Evolutionary conservation across 306 rosid species (phyloP), one percentile per base, ranked within the genome.

Genomic region (Quillaja saponaria): DNA sequence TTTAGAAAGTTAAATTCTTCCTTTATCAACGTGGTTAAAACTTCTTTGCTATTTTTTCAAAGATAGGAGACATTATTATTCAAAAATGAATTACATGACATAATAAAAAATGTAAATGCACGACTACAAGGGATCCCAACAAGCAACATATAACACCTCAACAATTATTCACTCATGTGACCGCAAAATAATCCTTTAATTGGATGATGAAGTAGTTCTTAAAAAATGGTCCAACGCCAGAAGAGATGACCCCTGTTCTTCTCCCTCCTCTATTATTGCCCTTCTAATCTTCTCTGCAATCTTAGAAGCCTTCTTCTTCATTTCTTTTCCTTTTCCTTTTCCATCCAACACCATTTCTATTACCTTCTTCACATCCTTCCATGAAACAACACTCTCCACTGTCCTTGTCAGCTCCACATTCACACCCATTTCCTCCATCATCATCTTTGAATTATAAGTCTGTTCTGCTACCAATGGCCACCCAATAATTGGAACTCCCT

Each of bases 391-490:
- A 39, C 57, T 52, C 63, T 78, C 80, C 34, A 58, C 72, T 2
- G 84, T 84, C 34, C 83, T 58, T 5, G 86, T 67, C 33, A 87
- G 66, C 67, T 81, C 90, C 64, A 83, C 80, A 19, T 74, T 33
- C 63, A 83, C 85, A 5, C 89, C 91, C 81, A 78, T 73, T 42
- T 87, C 96, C 69, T 91, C 97, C 76, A 40, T 66, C 60, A 87
- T 7, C 97, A 91, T 91, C 81, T 85, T 91, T 4, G 87, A 68
- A 37, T 87, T 91, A 49, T 74, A 83, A 3, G 74, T 71, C 17
- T 90, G 97, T 56, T 90, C 97, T 7, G 91, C 89, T 6, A 79
- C 97, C 13, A 91, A 55, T 14, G 97, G 91, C 96, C 89, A 87
- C 40, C 87, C 87, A 11, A 87, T 77, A 0, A 90, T 66, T 0